Evolutionary conservation across 1,284 basidiomycete genomes (phyloP).

Genomic region (Fomitopsis palustris): DNA sequence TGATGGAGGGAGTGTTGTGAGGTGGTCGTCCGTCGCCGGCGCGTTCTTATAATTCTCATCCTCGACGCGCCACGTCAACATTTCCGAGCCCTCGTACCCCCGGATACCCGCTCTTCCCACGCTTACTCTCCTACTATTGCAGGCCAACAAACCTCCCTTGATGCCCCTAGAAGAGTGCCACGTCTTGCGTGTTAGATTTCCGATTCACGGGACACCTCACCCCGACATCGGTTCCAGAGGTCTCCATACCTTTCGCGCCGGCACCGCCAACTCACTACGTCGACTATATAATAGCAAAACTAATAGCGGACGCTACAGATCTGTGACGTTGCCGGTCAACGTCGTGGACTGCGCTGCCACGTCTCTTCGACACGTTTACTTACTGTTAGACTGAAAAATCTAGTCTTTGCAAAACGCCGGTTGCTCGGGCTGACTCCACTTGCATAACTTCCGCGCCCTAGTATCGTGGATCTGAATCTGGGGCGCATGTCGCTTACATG

Average conservation of each 20-base stretch:
- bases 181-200: no score
- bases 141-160: background rate
- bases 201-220: no score
- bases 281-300: no score
- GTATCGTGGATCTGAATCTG: no score
- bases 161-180: no score
- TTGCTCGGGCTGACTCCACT: no score
- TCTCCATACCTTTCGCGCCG: background rate
- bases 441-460: no score
- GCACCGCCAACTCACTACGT: background rate
- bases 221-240: background rate
- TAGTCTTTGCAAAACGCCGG: no score
- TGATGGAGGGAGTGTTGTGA: constrained; percentile 23
- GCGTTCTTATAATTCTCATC: constrained; percentile 1
- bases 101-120: background rate
- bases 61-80: constrained; percentile 16
- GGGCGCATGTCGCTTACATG: no score
- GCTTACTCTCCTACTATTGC: background rate
- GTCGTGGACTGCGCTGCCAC: background rate
- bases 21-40: background rate
- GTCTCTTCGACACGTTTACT: background rate
- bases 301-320: background rate
- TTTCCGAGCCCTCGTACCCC: constrained; percentile 2
- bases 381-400: no score
- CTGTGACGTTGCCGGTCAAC: background rate